Conservation (phyloP, 208 protist genomes). For the Trypanosomatidae sp. region DNA sequence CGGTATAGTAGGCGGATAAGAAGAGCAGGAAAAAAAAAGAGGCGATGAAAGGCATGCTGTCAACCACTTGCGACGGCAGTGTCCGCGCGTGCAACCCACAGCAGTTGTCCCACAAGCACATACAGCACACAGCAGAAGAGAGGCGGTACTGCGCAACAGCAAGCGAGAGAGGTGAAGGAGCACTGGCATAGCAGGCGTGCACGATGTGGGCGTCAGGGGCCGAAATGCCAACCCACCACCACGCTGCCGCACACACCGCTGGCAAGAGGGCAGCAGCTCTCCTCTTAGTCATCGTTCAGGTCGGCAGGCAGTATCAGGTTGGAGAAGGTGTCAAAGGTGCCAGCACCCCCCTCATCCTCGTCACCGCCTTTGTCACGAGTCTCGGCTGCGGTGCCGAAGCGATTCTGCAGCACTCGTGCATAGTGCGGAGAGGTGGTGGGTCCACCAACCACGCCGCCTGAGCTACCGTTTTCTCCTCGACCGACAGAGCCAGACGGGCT, state of each 20-base stretch:
- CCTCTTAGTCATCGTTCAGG: not conserved
- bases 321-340: constrained; percentile 54
- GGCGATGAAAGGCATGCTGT: not conserved
- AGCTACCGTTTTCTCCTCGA: not conserved
- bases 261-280: not conserved
- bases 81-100: not conserved
- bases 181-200: not conserved
- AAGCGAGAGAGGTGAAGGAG: not conserved
- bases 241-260: not conserved
- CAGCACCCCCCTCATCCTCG: constrained; percentile 2
- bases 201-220: too few species aligned
- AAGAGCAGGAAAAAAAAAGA: not conserved
- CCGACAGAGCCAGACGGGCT: not conserved
- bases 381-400: not conserved
- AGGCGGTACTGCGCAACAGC: not conserved
- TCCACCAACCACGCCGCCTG: not conserved
- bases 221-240: not conserved
- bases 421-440: not conserved
- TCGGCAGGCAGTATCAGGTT: constrained; percentile 25
- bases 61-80: not conserved
- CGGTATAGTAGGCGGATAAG: not conserved
- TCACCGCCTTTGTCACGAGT: not conserved
- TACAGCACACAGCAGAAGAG: not conserved
- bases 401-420: not conserved
- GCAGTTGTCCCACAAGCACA: not conserved